Evolutionary conservation across 2,329 filamentous ascomycete genomes (phyloP).

Genomic region (Colletotrichum sp.): DNA sequence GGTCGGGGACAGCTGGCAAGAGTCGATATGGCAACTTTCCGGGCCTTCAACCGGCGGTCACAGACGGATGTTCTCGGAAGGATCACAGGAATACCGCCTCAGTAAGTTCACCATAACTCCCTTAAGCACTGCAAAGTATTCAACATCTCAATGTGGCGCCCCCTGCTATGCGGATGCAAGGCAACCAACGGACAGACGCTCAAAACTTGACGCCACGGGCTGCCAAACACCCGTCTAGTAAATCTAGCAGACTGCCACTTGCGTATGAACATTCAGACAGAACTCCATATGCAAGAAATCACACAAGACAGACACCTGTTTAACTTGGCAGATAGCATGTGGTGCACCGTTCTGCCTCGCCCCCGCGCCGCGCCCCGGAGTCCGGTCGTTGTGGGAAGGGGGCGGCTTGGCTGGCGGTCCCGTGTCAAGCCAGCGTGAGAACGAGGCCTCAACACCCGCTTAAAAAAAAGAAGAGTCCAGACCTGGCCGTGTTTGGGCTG

Average conservation of each 20-base stretch:
- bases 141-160: background rate
- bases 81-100: background rate
- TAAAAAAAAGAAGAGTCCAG: background rate
- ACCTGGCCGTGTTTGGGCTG: background rate
- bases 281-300: background rate
- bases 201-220: background rate
- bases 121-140: background rate
- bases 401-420: background rate
- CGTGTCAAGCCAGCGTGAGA: background rate
- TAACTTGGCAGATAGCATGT: background rate
- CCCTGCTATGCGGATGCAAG: background rate
- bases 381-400: background rate
- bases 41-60: background rate
- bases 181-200: background rate
- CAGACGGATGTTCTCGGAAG: background rate
- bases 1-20: rapidly evolving
- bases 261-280: background rate
- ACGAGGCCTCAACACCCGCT: background rate
- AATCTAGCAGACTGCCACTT: background rate
- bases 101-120: background rate
- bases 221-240: background rate
- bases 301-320: background rate
- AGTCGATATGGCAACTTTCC: background rate
- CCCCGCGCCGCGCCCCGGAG: background rate
- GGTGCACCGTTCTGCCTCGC: background rate